Conservation (phyloP, 2,329 filamentous ascomycete species). For the Aspergillus jensenii region DNA sequence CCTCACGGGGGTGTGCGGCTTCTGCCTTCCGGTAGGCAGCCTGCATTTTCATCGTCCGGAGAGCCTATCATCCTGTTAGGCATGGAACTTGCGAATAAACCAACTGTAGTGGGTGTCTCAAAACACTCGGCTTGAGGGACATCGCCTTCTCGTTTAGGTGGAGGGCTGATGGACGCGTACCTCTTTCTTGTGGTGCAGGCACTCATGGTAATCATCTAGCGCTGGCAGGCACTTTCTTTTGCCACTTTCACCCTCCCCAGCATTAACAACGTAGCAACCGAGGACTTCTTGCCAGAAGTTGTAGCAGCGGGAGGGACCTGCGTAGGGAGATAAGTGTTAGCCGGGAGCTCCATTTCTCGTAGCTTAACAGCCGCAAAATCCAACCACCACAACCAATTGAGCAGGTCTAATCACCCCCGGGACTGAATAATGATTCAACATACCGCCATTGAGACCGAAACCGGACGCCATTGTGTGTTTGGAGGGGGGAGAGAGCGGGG, state of each 20-base stretch:
- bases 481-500: slow-evolving; percentile 17
- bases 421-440: slow-evolving; percentile 21
- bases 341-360: slow-evolving; percentile 17
- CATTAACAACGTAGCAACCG: slow-evolving; percentile 97
- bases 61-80: slow-evolving; percentile 57
- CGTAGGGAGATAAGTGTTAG: slow-evolving; percentile 23
- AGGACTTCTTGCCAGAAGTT: slow-evolving; percentile 99
- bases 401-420: background rate
- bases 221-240: slow-evolving; percentile 84
- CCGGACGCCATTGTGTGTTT: slow-evolving; percentile 49
- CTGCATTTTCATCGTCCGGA: slow-evolving; percentile 76
- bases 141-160: background rate
- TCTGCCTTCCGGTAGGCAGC: slow-evolving; percentile 80
- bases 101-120: background rate
- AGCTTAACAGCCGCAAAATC: slow-evolving; percentile 16
- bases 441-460: slow-evolving; percentile 56
- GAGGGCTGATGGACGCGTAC: slow-evolving; percentile 52
- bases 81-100: too few species aligned
- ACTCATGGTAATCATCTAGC: slow-evolving; percentile 98
- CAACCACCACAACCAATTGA: slow-evolving; percentile 13
- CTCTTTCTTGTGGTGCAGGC: slow-evolving; percentile 98
- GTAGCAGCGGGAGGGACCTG: slow-evolving; percentile 81
- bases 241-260: slow-evolving; percentile 72
- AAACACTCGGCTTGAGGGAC: background rate
- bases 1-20: slow-evolving; percentile 72